Evolutionary conservation across 2,329 filamentous ascomycete species (phyloP).

Genomic region (Xylariaceae sp.): DNA sequence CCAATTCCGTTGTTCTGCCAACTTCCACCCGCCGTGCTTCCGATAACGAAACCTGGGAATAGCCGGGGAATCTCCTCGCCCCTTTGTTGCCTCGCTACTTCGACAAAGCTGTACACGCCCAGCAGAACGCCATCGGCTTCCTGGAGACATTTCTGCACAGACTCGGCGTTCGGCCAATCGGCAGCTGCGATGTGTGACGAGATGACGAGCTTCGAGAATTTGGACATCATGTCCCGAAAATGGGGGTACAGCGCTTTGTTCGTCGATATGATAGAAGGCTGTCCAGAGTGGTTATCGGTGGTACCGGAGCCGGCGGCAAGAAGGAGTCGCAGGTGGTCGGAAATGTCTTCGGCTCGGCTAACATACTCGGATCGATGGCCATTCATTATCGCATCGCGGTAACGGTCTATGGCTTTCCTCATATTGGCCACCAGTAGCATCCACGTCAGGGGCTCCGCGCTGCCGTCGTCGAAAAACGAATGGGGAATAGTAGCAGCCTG

Average conservation of each 20-base stretch:
- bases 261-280: constrained; percentile 97
- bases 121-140: constrained; percentile 95
- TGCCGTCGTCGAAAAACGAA: constrained; percentile 88
- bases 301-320: constrained; percentile 95
- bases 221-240: constrained; percentile 99
- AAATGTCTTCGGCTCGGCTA: constrained; percentile 92
- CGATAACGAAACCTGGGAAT: constrained; percentile 86
- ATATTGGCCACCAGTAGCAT: constrained; percentile 86
- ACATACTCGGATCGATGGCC: constrained; percentile 87
- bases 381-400: constrained; percentile 81
- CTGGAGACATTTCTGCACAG: constrained; percentile 88
- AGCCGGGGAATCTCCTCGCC: constrained; percentile 91
- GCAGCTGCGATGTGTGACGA: constrained; percentile 96
- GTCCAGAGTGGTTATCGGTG: constrained; percentile 96
- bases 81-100: constrained; percentile 86
- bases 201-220: constrained; percentile 97
- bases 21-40: constrained; percentile 75
- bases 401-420: constrained; percentile 82
- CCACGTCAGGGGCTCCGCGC: constrained; percentile 78
- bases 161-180: constrained; percentile 91
- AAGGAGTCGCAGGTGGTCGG: constrained; percentile 86
- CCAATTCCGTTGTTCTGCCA: constrained; percentile 73
- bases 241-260: constrained; percentile 97
- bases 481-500: constrained; percentile 61
- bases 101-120: constrained; percentile 93